Conservation (phyloP, 805 yeast genomes). For the Ogataea degrootiae region DNA sequence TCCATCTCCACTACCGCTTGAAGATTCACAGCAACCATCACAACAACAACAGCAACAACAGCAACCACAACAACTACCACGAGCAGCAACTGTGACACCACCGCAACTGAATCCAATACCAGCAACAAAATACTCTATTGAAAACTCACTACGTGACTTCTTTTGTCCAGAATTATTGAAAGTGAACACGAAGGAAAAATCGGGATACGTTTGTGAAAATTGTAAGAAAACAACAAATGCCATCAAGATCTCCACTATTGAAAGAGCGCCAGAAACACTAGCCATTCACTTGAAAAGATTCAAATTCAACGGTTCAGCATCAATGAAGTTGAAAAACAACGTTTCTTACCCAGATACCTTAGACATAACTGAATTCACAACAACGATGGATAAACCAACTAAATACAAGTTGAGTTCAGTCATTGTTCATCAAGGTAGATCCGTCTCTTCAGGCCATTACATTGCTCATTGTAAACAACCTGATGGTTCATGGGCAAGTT, state of each 20-base stretch:
- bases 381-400: constrained; percentile 40
- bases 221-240: constrained; percentile 79
- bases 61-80: constrained; percentile 4
- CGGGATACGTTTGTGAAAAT: constrained; percentile 84
- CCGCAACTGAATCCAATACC: constrained; percentile 1
- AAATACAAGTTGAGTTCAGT: constrained; percentile 74
- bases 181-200: constrained; percentile 58
- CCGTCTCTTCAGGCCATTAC: constrained; percentile 90
- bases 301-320: constrained; percentile 71
- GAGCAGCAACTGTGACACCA: constrained; percentile 1
- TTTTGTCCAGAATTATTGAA: constrained; percentile 78
- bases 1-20: background rate
- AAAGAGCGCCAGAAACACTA: constrained; percentile 82
- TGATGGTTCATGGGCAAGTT: constrained; percentile 86
- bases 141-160: constrained; percentile 71
- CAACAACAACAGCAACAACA: background rate
- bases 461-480: constrained; percentile 89
- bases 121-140: constrained; percentile 54
- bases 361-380: constrained; percentile 63
- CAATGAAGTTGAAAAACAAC: constrained; percentile 83
- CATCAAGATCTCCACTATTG: constrained; percentile 65
- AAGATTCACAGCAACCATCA: background rate
- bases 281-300: constrained; percentile 86
- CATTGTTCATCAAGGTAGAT: constrained; percentile 91
- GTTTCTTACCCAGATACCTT: constrained; percentile 75